A percentile compares a stretch with the other conserved stretches of the same genome.
Conservation (phyloP, 345 rosid genomes). For the Citrus sp. region DNA sequence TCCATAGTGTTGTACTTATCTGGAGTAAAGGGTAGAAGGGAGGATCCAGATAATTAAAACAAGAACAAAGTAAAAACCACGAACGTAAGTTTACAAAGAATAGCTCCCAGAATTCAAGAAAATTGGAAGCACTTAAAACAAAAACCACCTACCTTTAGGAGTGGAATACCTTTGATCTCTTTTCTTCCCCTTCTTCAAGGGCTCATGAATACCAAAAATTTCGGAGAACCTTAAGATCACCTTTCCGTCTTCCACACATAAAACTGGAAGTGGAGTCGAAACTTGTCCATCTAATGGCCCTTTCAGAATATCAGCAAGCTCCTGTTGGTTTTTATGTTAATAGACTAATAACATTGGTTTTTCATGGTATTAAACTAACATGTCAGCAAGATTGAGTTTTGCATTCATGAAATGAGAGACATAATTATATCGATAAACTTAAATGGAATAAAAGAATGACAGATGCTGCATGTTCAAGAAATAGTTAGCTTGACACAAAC, state of each 20-base stretch:
- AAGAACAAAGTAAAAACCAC: background rate
- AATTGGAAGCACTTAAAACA: background rate
- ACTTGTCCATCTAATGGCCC: constrained; percentile 41
- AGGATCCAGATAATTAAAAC: background rate
- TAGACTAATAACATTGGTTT: background rate
- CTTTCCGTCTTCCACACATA: constrained; percentile 81
- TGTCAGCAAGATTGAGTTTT: constrained; percentile 5
- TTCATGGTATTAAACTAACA: background rate
- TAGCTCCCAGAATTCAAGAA: background rate
- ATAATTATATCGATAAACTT: background rate
- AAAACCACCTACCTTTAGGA: constrained; percentile 52
- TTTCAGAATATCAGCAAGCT: constrained; percentile 35
- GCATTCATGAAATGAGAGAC: background rate
- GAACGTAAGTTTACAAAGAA: background rate
- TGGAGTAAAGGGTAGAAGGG: constrained; percentile 29
- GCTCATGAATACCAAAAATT: constrained; percentile 88
- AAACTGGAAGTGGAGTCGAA: constrained; percentile 65
- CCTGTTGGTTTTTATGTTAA: constrained; percentile 25
- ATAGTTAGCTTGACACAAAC: background rate
- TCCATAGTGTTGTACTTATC: constrained; percentile 59
- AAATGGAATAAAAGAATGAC: background rate
- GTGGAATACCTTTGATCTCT: constrained; percentile 56
- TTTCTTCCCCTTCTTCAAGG: constrained; percentile 57
- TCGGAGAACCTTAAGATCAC: constrained; percentile 88
- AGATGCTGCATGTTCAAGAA: background rate